phyloP scores from a whole-genome alignment of 2,329 filamentous ascomycete genomes.

The Neurospora sp. region DNA sequence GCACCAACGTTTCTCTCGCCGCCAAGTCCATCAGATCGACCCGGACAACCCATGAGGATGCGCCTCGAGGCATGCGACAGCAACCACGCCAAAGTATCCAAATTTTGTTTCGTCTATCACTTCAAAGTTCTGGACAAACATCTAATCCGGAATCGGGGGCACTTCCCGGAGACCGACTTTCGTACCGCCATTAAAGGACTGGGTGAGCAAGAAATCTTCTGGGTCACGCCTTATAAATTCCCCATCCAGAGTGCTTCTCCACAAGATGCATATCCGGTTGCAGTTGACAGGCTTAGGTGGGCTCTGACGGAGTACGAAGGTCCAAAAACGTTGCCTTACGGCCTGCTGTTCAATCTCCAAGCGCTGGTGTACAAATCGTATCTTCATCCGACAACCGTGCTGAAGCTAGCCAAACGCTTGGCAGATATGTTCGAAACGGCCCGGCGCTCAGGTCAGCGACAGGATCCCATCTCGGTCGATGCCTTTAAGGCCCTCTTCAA shows the following conservation, averaged over 20 bases:
- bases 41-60: not conserved
- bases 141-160: not conserved
- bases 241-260: not conserved
- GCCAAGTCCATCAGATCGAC: not conserved
- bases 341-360: slow-evolving; percentile 51
- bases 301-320: slow-evolving; percentile 18
- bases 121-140: slow-evolving; percentile 5
- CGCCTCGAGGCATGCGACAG: slow-evolving; percentile 5
- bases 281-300: slow-evolving; percentile 25
- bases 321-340: slow-evolving; percentile 34
- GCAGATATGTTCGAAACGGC: slow-evolving; percentile 19
- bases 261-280: not conserved
- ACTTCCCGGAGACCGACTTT: not conserved
- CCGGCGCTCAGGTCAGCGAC: slow-evolving; percentile 14
- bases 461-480: slow-evolving; percentile 35
- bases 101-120: slow-evolving; percentile 23
- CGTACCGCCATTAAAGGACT: slow-evolving; percentile 20
- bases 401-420: slow-evolving; percentile 35
- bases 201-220: slow-evolving; percentile 11
- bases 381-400: slow-evolving; percentile 44
- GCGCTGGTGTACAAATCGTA: slow-evolving; percentile 51
- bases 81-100: slow-evolving; percentile 20
- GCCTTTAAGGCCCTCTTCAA: slow-evolving; percentile 43
- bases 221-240: not conserved
- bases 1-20: slow-evolving; percentile 35